phyloP scores from a whole-genome alignment of 345 rosid genomes.

The Nephelium lappaceum region DNA sequence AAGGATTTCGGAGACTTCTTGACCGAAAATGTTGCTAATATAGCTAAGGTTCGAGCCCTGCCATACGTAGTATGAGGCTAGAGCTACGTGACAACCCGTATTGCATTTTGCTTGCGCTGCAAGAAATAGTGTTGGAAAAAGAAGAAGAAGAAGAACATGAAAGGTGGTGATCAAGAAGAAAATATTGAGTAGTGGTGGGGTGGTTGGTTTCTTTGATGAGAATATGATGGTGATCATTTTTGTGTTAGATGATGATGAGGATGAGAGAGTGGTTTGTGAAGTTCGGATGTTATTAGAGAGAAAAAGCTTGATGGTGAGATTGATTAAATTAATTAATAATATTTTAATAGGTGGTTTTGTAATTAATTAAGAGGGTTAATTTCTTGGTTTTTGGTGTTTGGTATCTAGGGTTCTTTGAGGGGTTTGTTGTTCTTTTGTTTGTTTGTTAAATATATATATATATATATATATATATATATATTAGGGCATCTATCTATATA shows the following conservation, averaged over 20 bases:
- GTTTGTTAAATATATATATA: not conserved
- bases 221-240: slow-evolving; percentile 16
- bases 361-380: not conserved
- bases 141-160: slow-evolving; percentile 21
- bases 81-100: slow-evolving; percentile 42
- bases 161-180: not conserved
- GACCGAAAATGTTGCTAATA: slow-evolving; percentile 37
- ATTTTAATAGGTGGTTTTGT: not conserved
- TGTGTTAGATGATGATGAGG: not conserved
- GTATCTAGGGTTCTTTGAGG: not conserved
- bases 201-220: not conserved
- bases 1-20: slow-evolving; percentile 29
- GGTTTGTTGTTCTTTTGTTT: slow-evolving; percentile 15
- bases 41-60: slow-evolving; percentile 43
- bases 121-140: not conserved
- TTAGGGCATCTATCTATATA: not conserved
- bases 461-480: no score
- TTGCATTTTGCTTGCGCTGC: slow-evolving; percentile 38
- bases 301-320: not conserved
- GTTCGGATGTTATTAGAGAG: not conserved
- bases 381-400: slow-evolving; percentile 20
- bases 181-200: not conserved
- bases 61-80: slow-evolving; percentile 47
- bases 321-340: not conserved
- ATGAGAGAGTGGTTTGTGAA: not conserved